Base-by-base conservation (phyloP, 2,329 filamentous ascomycete species). In the Daldinia eschscholtzii region DNA sequence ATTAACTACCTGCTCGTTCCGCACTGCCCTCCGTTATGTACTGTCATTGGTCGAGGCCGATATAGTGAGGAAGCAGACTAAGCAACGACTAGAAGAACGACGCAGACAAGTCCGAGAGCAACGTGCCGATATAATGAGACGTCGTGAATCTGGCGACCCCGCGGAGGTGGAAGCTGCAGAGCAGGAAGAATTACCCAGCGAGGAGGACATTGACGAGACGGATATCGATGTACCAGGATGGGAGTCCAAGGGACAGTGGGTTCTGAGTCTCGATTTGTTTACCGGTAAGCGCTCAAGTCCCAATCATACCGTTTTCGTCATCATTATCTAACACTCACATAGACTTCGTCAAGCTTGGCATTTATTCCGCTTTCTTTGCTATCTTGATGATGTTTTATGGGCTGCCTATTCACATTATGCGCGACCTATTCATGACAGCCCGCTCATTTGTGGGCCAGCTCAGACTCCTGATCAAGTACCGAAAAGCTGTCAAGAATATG, bases 211-310 rank as follows among this genome's bases (percentile, higher is more conserved):
- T 20, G 93, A 98, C 67, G 94, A 97, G 79, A 93, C 96, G 83
- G 94, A 99, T 73, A 91, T 96, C 60, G 96, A 99, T 78, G 93
- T 98, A 20, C 92, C 94, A 3, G 96, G 95, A 9, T 99, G 96
- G 96, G 94, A 98, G 77, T 90, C 93, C 68, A 99, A 98, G 83
- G 93, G 96, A 41, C 92, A 96, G 74, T 98, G 92, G 88, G 86
- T 98, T 13, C 89, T 99, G 73, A 94, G 91, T 76, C 85, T 98
- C 65, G 95, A 99, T 79, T 87, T 99, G 18, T 80, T 92, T 48
- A 93, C 92, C 56, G 92, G 92, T 93, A 84, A 80, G 88, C 75
- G 28, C 18, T 6, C 18, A 33, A 30, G 39, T n/a, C 12, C 46
- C 26, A 23, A 28, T 20, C 33, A 6, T 20, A 26, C n/a, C 46